Conservation (phyloP, 345 rosid species). For the Eutrema heterophyllum region DNA sequence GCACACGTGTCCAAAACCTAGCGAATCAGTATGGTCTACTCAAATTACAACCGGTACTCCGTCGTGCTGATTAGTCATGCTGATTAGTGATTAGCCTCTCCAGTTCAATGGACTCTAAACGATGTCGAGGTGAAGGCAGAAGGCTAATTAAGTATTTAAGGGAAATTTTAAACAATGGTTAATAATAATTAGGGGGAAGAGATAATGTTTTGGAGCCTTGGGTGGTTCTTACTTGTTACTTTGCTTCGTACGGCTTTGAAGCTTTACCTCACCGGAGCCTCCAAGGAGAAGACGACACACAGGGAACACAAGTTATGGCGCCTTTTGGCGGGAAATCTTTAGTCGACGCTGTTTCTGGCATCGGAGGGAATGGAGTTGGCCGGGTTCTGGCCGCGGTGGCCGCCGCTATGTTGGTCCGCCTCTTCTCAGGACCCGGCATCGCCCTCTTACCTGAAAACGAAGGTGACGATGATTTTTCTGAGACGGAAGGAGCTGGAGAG, state of each 20-base stretch:
- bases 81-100: background rate
- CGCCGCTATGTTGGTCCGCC: slow-evolving; percentile 67
- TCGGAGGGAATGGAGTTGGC: slow-evolving; percentile 73
- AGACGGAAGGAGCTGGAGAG: slow-evolving; percentile 7
- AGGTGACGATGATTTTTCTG: slow-evolving; percentile 26
- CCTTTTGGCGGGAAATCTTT: slow-evolving; percentile 67
- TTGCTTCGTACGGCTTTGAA: background rate
- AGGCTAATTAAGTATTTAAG: background rate
- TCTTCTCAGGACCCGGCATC: slow-evolving; percentile 80
- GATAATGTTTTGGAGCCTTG: slow-evolving; percentile 23
- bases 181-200: slow-evolving; percentile 14
- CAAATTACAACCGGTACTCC: background rate
- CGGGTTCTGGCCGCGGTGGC: slow-evolving; percentile 68
- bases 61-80: background rate
- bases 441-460: slow-evolving; percentile 54
- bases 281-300: slow-evolving; percentile 32
- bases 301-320: slow-evolving; percentile 31
- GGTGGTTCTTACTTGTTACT: slow-evolving; percentile 15
- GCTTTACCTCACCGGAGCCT: slow-evolving; percentile 26
- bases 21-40: background rate
- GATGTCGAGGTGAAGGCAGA: background rate
- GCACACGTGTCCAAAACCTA: background rate
- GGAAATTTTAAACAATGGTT: background rate
- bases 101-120: background rate
- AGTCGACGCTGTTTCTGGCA: slow-evolving; percentile 44